Evolutionary conservation across 2,329 filamentous ascomycete species (phyloP).

Genomic region (Ophiocordyceps australis): DNA sequence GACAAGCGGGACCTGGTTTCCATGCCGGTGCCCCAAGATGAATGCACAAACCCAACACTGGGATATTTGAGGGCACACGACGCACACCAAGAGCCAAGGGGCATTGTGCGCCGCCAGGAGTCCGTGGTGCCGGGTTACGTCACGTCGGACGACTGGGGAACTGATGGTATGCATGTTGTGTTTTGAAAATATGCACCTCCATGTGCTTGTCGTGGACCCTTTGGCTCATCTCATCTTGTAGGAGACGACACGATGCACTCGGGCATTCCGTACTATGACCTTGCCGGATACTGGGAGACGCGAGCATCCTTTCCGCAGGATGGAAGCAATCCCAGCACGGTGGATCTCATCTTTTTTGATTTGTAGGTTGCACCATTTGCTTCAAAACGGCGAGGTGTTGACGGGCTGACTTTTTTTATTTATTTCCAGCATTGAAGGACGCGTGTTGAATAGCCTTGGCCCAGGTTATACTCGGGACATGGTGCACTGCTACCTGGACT

Average conservation of each 20-base stretch:
- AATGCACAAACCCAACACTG: constrained; percentile 27
- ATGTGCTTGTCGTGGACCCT: no score
- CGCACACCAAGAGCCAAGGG: constrained; percentile 10
- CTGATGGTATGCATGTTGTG: constrained; percentile 19
- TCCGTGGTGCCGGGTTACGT: constrained; percentile 28
- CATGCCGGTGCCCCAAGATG: constrained; percentile 18
- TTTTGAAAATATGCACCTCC: no score
- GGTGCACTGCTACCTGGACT: constrained; percentile 19
- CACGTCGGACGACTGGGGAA: constrained; percentile 37
- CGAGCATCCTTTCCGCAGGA: constrained; percentile 26
- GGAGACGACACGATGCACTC: constrained; percentile 37
- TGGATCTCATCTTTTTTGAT: constrained; percentile 35
- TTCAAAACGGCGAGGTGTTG: neutral
- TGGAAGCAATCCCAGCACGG: constrained; percentile 19
- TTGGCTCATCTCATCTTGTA: no score
- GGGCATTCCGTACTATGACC: constrained; percentile 22
- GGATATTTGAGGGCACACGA: constrained; percentile 7
- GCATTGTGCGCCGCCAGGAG: constrained; percentile 29
- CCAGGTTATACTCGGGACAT: constrained; percentile 13
- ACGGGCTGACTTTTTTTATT: no score
- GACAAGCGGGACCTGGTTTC: constrained; percentile 16
- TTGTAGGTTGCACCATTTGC: constrained; percentile 16
- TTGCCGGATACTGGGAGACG: constrained; percentile 31
- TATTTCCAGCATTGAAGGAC: constrained; percentile 19
- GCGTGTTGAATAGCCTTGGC: constrained; percentile 17